Conservation (phyloP, 441 rosid genomes). For the Bocquillonia castaneifolia region DNA sequence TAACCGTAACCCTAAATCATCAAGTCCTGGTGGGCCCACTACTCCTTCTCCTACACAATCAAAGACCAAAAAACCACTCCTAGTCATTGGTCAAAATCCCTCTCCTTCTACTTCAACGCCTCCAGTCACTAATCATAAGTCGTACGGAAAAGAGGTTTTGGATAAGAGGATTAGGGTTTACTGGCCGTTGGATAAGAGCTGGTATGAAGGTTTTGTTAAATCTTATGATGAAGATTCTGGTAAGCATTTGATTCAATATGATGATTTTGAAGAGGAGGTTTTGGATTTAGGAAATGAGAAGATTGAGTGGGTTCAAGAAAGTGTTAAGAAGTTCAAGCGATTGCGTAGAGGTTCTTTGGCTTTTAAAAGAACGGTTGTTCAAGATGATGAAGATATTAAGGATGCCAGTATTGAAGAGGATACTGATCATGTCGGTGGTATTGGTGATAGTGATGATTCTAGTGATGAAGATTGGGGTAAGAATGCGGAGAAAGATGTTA, state of each 20-base stretch:
- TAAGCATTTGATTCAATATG: slow-evolving; percentile 72
- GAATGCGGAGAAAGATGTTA: slow-evolving; percentile 41
- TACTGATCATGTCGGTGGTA: slow-evolving; percentile 23
- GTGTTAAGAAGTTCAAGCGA: slow-evolving; percentile 50
- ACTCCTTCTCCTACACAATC: slow-evolving; percentile 69
- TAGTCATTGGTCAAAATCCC: slow-evolving; percentile 55
- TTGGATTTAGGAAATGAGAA: slow-evolving; percentile 83
- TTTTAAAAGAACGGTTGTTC: slow-evolving; percentile 43
- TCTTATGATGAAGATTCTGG: slow-evolving; percentile 37
- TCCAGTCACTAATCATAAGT: slow-evolving; percentile 13
- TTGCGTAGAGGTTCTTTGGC: slow-evolving; percentile 52
- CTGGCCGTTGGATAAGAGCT: slow-evolving; percentile 90
- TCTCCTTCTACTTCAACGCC: slow-evolving; percentile 35
- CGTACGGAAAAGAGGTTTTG: slow-evolving; percentile 56
- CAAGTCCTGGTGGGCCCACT: slow-evolving; percentile 48
- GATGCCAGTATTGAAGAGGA: slow-evolving; percentile 27
- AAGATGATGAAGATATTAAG: slow-evolving; percentile 43
- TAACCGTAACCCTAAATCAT: slow-evolving; percentile 24
- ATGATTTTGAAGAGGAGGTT: slow-evolving; percentile 80
- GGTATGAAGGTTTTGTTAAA: slow-evolving; percentile 65
- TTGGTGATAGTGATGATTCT: slow-evolving; percentile 51
- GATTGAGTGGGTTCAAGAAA: slow-evolving; percentile 67
- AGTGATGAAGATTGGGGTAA: slow-evolving; percentile 83
- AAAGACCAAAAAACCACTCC: slow-evolving; percentile 52
- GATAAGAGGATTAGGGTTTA: slow-evolving; percentile 68